Percentiles rank a stretch among this genome's conserved stretches.
These are phyloP conservation scores for Lanmaoa pseudosensibilis DNA, from an alignment of 768 basidiomycete species.

Conservation along the genomic window DNA sequence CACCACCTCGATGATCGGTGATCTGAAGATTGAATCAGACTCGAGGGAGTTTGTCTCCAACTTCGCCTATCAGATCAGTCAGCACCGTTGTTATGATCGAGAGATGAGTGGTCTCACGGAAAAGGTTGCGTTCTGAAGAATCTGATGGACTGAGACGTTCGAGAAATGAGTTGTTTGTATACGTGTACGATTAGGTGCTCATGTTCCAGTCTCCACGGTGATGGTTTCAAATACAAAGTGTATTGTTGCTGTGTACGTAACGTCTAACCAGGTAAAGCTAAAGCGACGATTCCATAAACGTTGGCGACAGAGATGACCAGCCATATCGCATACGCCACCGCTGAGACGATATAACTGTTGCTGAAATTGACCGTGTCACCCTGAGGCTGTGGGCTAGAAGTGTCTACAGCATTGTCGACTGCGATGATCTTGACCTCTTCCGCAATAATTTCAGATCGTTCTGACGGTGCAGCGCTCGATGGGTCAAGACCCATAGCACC, in stretches of 20 bases:
- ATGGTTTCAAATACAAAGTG: background rate
- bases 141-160: conserved; percentile 6
- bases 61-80: conserved; percentile 63
- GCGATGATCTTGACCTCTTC: background rate
- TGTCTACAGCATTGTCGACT: conserved; percentile 4
- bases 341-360: conserved; percentile 39
- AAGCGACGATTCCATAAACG: conserved; percentile 49
- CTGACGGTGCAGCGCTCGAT: background rate
- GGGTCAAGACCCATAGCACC: conserved; percentile 15
- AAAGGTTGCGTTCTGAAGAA: conserved; percentile 54
- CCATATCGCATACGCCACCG: conserved; percentile 48
- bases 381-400: background rate
- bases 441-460: background rate
- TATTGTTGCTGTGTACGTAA: background rate
- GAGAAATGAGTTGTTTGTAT: background rate
- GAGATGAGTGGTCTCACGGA: conserved; percentile 57
- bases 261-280: conserved; percentile 27
- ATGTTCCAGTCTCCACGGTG: background rate
- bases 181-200: conserved; percentile 12
- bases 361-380: conserved; percentile 40
- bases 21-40: conserved; percentile 43
- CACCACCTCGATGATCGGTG: conserved; percentile 36
- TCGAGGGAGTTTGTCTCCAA: conserved; percentile 55
- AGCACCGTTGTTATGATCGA: conserved; percentile 64
- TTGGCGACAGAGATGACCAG: conserved; percentile 50